Evolutionary conservation across 2,329 filamentous ascomycete genomes (phyloP).

Genomic region (Zymoseptoria brevis): DNA sequence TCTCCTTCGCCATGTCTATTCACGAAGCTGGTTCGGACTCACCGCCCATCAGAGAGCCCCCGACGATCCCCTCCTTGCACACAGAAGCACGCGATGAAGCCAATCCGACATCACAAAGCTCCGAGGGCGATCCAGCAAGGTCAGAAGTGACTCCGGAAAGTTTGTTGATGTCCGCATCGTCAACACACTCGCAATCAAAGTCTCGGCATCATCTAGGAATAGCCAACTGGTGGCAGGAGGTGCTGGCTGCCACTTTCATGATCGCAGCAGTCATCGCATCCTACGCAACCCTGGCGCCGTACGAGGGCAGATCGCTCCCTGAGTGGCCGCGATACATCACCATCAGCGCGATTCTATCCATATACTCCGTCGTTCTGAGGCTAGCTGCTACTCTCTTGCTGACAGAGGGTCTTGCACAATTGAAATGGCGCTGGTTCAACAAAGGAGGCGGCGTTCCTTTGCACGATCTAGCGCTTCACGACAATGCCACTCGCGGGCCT

Average conservation of each 20-base stretch:
- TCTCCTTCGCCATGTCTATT: background rate
- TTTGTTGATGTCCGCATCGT: background rate
- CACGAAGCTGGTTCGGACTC: background rate
- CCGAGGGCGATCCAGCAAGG: background rate
- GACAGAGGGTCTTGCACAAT: conserved; percentile 4
- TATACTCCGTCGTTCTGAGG: conserved; percentile 9
- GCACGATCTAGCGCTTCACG: conserved; percentile 5
- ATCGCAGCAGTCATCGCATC: conserved; percentile 2
- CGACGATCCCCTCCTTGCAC: background rate
- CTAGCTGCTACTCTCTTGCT: conserved; percentile 2
- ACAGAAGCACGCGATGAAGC: background rate
- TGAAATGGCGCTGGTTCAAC: conserved; percentile 10
- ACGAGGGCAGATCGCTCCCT: conserved; percentile 6
- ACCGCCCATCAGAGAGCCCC: background rate
- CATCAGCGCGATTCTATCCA: conserved; percentile 4
- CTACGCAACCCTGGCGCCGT: conserved; percentile 6
- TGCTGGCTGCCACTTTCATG: background rate
- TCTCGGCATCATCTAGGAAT: background rate
- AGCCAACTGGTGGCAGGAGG: conserved; percentile 4
- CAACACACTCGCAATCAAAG: background rate
- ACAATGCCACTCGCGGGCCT: conserved; percentile 7
- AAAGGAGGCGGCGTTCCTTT: conserved; percentile 1
- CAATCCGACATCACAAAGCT: background rate
- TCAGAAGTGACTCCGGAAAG: background rate
- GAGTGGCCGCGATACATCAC: conserved; percentile 8